A percentile compares a stretch with the other conserved stretches of the same genome.
Evolutionary conservation across 163 green algal genomes (phyloP).

Genomic region (Chlamydomonas reinhardtii): DNA sequence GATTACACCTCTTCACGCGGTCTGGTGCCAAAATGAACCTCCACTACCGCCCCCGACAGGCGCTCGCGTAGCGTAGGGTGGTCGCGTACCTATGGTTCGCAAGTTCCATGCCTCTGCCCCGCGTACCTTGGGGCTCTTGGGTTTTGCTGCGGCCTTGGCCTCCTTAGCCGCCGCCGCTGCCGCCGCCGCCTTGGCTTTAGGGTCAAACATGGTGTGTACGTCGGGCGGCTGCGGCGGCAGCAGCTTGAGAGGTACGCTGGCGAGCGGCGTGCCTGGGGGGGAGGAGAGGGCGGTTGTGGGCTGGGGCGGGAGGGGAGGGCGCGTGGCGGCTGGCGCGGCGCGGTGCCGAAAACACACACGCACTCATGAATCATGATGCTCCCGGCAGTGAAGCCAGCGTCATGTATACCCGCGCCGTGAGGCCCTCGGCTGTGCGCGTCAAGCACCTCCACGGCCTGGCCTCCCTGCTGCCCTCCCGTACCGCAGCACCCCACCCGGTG

Average conservation of each 20-base stretch:
- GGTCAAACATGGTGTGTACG: conserved; percentile 40
- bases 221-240: conserved; percentile 26
- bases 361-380: too few species aligned
- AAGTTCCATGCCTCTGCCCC: too few species aligned
- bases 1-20: too few species aligned
- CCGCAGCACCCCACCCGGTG: too few species aligned
- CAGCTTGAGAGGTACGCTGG: conserved; percentile 19
- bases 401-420: too few species aligned
- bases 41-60: too few species aligned
- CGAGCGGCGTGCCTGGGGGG: conserved; percentile 15
- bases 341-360: neutral
- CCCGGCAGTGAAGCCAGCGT: too few species aligned
- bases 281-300: neutral
- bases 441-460: too few species aligned
- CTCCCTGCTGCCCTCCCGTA: too few species aligned
- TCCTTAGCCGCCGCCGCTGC: conserved; percentile 28
- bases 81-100: too few species aligned
- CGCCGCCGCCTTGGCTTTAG: conserved; percentile 34
- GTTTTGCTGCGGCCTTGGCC: conserved; percentile 30
- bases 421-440: neutral
- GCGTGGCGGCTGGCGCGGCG: neutral
- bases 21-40: too few species aligned
- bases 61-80: too few species aligned
- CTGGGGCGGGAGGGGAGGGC: neutral
- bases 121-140: neutral